Conservation (phyloP, 768 basidiomycete genomes). For the Chlorophyllum brunneum region DNA sequence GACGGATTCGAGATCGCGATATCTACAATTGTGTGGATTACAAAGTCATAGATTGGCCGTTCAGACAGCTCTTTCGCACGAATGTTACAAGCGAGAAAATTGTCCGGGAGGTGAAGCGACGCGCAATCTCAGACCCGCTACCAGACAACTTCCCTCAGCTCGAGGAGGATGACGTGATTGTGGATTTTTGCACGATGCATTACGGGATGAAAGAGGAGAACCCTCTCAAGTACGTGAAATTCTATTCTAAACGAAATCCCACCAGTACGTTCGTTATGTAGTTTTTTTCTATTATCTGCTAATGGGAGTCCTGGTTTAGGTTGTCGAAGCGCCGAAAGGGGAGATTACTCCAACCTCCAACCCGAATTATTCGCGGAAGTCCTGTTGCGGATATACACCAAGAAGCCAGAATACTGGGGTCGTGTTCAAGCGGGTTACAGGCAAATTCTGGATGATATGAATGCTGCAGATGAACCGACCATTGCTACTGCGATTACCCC, state of each 20-base stretch:
- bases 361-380: constrained; percentile 67
- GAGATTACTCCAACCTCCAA: constrained; percentile 63
- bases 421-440: constrained; percentile 71
- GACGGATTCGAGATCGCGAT: constrained; percentile 57
- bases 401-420: constrained; percentile 51
- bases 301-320: constrained; percentile 25
- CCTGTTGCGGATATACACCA: constrained; percentile 67
- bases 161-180: constrained; percentile 50
- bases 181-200: constrained; percentile 64
- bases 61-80: constrained; percentile 29
- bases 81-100: constrained; percentile 40
- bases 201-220: constrained; percentile 72
- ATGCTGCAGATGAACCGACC: neutral
- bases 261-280: constrained; percentile 38
- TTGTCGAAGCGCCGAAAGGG: constrained; percentile 39
- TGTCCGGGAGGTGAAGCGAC: constrained; percentile 35
- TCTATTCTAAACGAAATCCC: constrained; percentile 66
- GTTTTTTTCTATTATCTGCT: neutral
- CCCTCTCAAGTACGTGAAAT: constrained; percentile 65
- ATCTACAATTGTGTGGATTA: constrained; percentile 71
- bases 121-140: constrained; percentile 18
- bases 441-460: constrained; percentile 24
- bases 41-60: constrained; percentile 44
- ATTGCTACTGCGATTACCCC: constrained; percentile 22
- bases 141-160: constrained; percentile 27